Evolutionary conservation across 1,284 basidiomycete genomes (phyloP).

Genomic region (Entoloma clypeatum): DNA sequence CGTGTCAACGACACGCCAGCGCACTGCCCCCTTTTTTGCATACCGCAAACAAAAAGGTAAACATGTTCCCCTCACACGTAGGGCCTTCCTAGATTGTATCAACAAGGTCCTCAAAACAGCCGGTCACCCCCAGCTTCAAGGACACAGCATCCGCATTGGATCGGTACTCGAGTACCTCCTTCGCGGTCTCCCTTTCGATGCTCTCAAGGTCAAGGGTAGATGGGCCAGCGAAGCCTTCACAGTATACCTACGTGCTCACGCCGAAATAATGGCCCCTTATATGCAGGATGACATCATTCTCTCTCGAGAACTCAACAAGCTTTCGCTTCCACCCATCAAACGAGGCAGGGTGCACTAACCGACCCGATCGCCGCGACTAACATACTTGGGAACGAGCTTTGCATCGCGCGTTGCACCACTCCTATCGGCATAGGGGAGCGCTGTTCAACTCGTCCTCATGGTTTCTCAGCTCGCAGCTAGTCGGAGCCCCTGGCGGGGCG

Average conservation of each 20-base stretch:
- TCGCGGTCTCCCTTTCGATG: conserved; percentile 25
- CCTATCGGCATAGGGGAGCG: too few species aligned
- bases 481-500: too few species aligned
- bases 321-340: too few species aligned
- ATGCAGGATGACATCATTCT: too few species aligned
- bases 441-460: too few species aligned
- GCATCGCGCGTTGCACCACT: too few species aligned
- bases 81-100: conserved; percentile 17
- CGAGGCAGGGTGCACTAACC: too few species aligned
- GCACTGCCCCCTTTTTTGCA: conserved; percentile 1
- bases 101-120: conserved; percentile 18
- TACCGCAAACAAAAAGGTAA: neutral
- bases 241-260: conserved; percentile 17
- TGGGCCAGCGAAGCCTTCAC: conserved; percentile 19
- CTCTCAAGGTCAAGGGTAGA: conserved; percentile 15
- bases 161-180: conserved; percentile 9
- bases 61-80: conserved; percentile 6
- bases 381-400: too few species aligned
- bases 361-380: too few species aligned
- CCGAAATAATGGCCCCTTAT: conserved; percentile 18
- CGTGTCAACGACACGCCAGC: conserved; percentile 4
- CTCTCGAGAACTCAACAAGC: too few species aligned
- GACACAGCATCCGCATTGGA: conserved; percentile 34
- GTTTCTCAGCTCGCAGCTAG: too few species aligned
- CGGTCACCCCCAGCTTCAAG: conserved; percentile 13